Base-by-base conservation (phyloP, 805 yeast species). In the Soucietia sequanensis region DNA sequence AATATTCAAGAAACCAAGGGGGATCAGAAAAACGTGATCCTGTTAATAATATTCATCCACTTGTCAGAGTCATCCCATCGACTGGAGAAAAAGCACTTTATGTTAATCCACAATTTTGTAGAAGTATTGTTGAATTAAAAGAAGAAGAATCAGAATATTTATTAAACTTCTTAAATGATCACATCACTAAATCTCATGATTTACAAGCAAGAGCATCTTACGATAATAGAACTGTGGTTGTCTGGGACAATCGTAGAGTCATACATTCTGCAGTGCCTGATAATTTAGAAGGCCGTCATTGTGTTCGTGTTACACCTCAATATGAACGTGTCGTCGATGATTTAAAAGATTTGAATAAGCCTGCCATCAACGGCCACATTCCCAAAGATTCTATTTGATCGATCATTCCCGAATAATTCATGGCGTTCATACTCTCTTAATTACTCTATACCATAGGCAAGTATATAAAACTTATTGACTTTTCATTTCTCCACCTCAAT, bases 211-310 rank as follows among this genome's bases (percentile, higher is more conserved):
- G 70, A 48, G 70, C 63, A 5, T 47, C 30, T 14, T 65, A 62
- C 61, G 60, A 62, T 44, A 58, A 61, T 7, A 51, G 50, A 22
- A 52, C 68, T 12, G 68, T 65, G 20, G 69, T 59, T 22, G 47
- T 62, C 17, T 65, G 69, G 66, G 70, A 65, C 37, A 65, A 65
- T 48, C 57, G 70, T 50, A 50, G 62, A 38, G 63, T 60, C 13
- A 41, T 45, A 9, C 69, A 64, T 44, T 46, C 65, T 21, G 68
- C 71, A 6, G 52, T 57, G 21, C 33, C 18, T 12, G 58, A 56
- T 27, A 38, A 48, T 15, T 52, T 54, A 3, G 44, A 46, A 17
- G 44, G 59, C 3, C 60, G 70, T 46, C 60, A 58, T 33, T 66
- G 66, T 5, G 56, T 57, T 34, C 47, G 70, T 37, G 48, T 62